phyloP scores from a whole-genome alignment of 306 rosid genomes.

The Lotus japonicus region DNA sequence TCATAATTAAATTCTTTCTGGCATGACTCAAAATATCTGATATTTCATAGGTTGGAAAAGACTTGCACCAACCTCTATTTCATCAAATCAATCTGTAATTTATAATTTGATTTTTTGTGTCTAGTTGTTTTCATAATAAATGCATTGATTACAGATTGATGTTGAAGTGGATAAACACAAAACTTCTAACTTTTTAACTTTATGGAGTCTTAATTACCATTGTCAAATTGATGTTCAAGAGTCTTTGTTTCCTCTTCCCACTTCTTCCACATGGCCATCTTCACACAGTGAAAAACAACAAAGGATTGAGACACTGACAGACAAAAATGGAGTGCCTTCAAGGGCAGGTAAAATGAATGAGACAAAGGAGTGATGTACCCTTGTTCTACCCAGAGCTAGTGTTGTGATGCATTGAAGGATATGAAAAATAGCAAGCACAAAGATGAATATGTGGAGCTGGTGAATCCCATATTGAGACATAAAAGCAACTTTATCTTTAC shows the following conservation, averaged over 20 bases:
- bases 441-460: constrained; percentile 76
- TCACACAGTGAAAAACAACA: constrained; percentile 12
- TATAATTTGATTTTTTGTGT: neutral
- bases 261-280: constrained; percentile 63
- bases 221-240: constrained; percentile 29
- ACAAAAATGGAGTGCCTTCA: neutral
- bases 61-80: neutral
- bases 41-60: too few species aligned
- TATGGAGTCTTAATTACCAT: constrained; percentile 25
- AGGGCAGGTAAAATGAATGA: too few species aligned
- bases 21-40: too few species aligned
- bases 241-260: constrained; percentile 68
- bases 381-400: constrained; percentile 47
- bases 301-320: neutral
- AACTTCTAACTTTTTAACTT: neutral
- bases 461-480: constrained; percentile 69
- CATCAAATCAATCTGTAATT: neutral
- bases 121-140: neutral
- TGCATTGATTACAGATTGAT: neutral
- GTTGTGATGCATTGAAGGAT: constrained; percentile 57
- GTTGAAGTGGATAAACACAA: neutral
- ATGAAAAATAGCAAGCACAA: constrained; percentile 55
- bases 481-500: constrained; percentile 46
- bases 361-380: constrained; percentile 24
- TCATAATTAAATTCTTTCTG: neutral